Evolutionary conservation across 2,329 filamentous ascomycete species (phyloP).

Genomic region (Chaetomiaceae sp.): DNA sequence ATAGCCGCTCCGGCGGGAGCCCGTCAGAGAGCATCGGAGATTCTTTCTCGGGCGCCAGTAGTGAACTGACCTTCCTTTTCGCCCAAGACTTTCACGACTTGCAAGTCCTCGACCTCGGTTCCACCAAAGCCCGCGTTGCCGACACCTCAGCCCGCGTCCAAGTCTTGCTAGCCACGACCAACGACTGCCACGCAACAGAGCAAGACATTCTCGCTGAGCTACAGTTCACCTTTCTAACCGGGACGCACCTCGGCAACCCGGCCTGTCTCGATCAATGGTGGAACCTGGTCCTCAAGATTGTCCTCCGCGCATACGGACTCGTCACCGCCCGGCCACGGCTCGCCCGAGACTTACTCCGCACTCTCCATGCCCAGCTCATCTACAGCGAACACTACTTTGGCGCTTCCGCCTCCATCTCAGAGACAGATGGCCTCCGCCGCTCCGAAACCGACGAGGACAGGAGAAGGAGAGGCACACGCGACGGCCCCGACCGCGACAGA

Average conservation of each 20-base stretch:
- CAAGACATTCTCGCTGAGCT: conserved; percentile 54
- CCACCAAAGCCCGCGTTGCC: conserved; percentile 31
- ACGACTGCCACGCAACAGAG: conserved; percentile 27
- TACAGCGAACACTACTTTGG: conserved; percentile 47
- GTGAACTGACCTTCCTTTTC: conserved; percentile 48
- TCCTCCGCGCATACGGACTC: conserved; percentile 49
- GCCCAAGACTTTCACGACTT: conserved; percentile 42
- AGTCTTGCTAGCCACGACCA: conserved; percentile 33
- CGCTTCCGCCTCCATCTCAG: conserved; percentile 26
- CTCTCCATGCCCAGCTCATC: conserved; percentile 51
- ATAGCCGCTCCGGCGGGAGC: conserved; percentile 40
- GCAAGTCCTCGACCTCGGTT: conserved; percentile 31
- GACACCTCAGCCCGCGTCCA: conserved; percentile 47
- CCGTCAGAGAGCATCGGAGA: conserved; percentile 31
- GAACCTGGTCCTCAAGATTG: conserved; percentile 48
- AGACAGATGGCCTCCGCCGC: neutral
- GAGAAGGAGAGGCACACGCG: neutral
- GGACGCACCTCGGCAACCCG: conserved; percentile 54
- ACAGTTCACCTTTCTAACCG: conserved; percentile 56
- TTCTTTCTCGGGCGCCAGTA: conserved; percentile 24
- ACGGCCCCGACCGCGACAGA: conserved; percentile 16
- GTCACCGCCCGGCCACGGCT: conserved; percentile 41
- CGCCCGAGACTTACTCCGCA: conserved; percentile 43
- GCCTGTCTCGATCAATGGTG: conserved; percentile 61
- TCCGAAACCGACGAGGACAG: conserved; percentile 29